phyloP scores from a whole-genome alignment of 176 grass and related monocot species.

The Bromus sterilis region DNA sequence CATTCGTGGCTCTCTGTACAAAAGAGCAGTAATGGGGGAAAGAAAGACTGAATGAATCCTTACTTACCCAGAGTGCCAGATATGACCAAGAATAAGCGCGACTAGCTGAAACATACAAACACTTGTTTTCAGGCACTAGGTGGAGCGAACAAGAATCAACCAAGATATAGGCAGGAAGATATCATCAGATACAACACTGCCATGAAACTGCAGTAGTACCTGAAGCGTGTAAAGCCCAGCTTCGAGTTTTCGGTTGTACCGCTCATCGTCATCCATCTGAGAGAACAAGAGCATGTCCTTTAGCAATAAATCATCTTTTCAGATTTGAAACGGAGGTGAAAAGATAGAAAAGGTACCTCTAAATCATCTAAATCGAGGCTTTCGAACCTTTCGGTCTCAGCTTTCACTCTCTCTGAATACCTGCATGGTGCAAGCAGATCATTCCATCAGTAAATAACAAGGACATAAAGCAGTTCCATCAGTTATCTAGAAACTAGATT shows the following conservation, averaged over 20 bases:
- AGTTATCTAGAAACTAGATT: slow-evolving; percentile 5
- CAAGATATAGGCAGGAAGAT: not conserved
- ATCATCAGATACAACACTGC: not conserved
- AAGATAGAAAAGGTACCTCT: slow-evolving; percentile 48
- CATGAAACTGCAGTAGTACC: slow-evolving; percentile 34
- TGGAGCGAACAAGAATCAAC: slow-evolving; percentile 14
- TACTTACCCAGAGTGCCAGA: slow-evolving; percentile 93
- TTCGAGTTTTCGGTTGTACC: slow-evolving; percentile 87
- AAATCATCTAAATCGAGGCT: slow-evolving; percentile 80
- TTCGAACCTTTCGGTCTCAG: slow-evolving; percentile 65
- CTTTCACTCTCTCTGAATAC: slow-evolving; percentile 94
- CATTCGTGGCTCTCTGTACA: not conserved
- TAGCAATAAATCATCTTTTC: slow-evolving; percentile 10
- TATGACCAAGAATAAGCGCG: slow-evolving; percentile 81
- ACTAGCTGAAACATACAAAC: slow-evolving; percentile 60
- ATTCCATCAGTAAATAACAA: not conserved
- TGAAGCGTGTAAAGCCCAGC: slow-evolving; percentile 90
- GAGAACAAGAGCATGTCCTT: not conserved
- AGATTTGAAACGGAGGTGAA: not conserved
- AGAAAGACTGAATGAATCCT: not conserved
- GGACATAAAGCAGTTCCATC: not conserved
- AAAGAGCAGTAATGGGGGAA: not conserved
- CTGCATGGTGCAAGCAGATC: slow-evolving; percentile 30
- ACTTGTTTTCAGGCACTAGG: slow-evolving; percentile 1
- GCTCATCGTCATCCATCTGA: slow-evolving; percentile 91